A percentile compares a stretch with the other conserved stretches of the same genome.
Conservation (phyloP, 148 eudicot species). For the Rhododendron vialii region DNA sequence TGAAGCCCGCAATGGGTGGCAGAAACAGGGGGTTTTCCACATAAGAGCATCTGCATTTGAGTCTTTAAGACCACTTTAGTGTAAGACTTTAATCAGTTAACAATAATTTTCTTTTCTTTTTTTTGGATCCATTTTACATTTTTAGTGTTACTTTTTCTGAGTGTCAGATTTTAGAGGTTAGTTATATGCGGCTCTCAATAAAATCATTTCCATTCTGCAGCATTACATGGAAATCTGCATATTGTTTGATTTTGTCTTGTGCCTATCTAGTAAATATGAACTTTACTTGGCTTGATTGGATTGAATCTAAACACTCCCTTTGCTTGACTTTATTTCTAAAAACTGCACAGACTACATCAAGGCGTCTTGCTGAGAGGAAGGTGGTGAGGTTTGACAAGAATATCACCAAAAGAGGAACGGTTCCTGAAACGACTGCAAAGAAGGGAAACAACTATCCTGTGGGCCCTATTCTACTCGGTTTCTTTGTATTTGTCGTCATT, state of each 20-base stretch:
- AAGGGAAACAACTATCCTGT: constrained; percentile 21
- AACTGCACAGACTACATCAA: constrained; percentile 22
- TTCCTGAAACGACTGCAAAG: constrained; percentile 22
- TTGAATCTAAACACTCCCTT: background rate
- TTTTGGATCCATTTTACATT: no score
- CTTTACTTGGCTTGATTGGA: background rate
- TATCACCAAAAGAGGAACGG: constrained; percentile 28
- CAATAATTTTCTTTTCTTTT: no score
- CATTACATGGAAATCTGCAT: background rate
- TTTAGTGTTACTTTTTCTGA: no score
- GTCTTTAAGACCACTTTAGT: no score
- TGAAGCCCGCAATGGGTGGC: no score
- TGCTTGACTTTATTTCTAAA: background rate
- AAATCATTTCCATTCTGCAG: background rate
- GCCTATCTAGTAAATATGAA: background rate
- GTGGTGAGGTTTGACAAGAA: constrained; percentile 25
- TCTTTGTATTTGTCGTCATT: constrained; percentile 23
- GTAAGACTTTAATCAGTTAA: no score
- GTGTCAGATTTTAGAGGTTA: no score
- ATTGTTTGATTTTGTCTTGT: background rate
- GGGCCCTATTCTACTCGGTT: constrained; percentile 26
- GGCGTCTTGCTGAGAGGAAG: constrained; percentile 29
- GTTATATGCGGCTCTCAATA: background rate
- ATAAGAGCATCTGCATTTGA: no score
- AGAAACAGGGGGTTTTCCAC: no score